phyloP scores from a whole-genome alignment of 1,139 yeast genomes.

The Debaryomycetaceae sp. region DNA sequence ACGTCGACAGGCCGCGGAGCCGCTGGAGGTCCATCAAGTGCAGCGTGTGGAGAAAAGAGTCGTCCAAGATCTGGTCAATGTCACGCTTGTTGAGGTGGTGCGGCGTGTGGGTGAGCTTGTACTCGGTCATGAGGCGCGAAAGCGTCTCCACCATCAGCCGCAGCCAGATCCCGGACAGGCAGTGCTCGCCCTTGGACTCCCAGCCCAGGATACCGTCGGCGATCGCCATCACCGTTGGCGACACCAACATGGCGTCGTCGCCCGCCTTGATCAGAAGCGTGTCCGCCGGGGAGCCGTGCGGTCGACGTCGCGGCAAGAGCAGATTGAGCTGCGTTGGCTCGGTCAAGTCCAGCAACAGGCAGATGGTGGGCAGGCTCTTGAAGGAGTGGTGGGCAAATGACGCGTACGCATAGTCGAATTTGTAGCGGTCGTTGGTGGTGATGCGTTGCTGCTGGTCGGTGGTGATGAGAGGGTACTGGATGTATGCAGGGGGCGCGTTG shows the following conservation, averaged over 20 bases:
- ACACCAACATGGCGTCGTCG: constrained; percentile 59
- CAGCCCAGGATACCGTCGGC: constrained; percentile 65
- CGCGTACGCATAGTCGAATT: constrained; percentile 43
- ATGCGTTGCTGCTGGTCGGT: constrained; percentile 35
- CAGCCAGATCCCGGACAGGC: constrained; percentile 53
- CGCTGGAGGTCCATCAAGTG: constrained; percentile 50
- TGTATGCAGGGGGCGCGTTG: constrained; percentile 25
- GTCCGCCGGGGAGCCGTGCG: constrained; percentile 51
- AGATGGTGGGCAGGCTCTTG: constrained; percentile 36
- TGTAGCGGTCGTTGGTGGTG: constrained; percentile 33
- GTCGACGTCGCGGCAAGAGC: constrained; percentile 47
- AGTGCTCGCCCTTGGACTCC: constrained; percentile 43
- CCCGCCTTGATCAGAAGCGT: constrained; percentile 54
- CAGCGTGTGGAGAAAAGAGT: constrained; percentile 47
- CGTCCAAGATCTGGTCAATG: constrained; percentile 45
- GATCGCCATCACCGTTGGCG: constrained; percentile 51
- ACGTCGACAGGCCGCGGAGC: constrained; percentile 51
- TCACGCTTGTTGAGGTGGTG: constrained; percentile 41
- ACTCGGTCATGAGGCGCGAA: constrained; percentile 45
- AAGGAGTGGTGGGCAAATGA: constrained; percentile 48
- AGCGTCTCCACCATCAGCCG: constrained; percentile 52
- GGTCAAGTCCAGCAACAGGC: constrained; percentile 48
- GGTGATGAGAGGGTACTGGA: constrained; percentile 40
- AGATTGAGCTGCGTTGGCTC: constrained; percentile 46
- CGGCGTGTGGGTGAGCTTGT: constrained; percentile 39